These are phyloP conservation scores for Aechmea fasciata DNA, from an alignment of 176 grass and related monocot species.

Conservation along the genomic window DNA sequence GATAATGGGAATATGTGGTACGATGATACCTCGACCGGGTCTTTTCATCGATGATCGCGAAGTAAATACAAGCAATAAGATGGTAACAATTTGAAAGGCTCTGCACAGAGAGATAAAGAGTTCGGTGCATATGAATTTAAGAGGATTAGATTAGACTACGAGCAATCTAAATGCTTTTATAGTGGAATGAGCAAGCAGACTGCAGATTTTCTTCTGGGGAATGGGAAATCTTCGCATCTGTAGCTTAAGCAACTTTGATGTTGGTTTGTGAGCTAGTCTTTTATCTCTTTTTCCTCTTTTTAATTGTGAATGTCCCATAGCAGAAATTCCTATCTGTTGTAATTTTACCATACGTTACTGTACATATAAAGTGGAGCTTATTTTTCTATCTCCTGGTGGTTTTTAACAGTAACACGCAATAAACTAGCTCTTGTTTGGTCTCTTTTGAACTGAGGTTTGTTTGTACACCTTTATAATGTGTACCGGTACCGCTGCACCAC, in stretches of 20 bases:
- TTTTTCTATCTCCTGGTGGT: not conserved
- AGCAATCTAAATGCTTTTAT: too few species aligned
- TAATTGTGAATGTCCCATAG: not conserved
- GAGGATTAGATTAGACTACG: not conserved
- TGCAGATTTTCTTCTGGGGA: too few species aligned
- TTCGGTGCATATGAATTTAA: not conserved
- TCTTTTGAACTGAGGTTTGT: too few species aligned
- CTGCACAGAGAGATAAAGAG: not conserved
- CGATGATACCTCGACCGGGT: constrained; percentile 38
- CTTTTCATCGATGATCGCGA: constrained; percentile 31
- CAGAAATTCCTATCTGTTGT: not conserved
- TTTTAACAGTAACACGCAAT: too few species aligned
- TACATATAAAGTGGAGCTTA: not conserved
- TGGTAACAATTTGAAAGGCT: not conserved
- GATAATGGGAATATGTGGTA: constrained; percentile 72
- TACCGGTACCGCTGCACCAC: too few species aligned
- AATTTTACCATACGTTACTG: not conserved
- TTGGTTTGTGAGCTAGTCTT: not conserved
- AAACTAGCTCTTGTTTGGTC: too few species aligned
- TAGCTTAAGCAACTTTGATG: too few species aligned
- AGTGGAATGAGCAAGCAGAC: too few species aligned
- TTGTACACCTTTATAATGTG: too few species aligned
- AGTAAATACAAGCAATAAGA: not conserved
- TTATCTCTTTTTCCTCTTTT: not conserved
- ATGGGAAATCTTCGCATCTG: too few species aligned